These are phyloP conservation scores for Coemansia erecta DNA, from an alignment of 192 early-diverging fungal genomes.

Conservation along the genomic window DNA sequence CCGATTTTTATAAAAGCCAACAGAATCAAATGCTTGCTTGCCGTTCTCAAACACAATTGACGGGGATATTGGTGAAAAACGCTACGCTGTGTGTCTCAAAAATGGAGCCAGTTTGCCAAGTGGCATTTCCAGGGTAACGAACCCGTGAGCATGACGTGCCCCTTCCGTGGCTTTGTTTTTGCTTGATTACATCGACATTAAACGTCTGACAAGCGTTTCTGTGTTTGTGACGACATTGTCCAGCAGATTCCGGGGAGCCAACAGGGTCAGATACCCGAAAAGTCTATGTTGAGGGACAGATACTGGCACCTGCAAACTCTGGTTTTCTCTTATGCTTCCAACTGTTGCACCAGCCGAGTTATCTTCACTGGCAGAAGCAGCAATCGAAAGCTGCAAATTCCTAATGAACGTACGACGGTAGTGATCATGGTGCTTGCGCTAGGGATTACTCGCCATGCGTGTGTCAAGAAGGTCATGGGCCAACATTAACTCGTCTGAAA, in stretches of 20 bases:
- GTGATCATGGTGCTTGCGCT: slow-evolving; percentile 60
- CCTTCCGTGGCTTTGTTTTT: not conserved
- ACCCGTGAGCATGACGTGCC: slow-evolving; percentile 54
- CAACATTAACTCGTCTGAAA: slow-evolving; percentile 77
- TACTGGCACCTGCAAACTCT: slow-evolving; percentile 85
- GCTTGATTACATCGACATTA: slow-evolving; percentile 65
- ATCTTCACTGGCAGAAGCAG: slow-evolving; percentile 63
- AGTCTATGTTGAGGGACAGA: slow-evolving; percentile 64
- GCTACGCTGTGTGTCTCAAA: slow-evolving; percentile 72
- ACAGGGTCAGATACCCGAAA: slow-evolving; percentile 73
- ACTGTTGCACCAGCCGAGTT: slow-evolving; percentile 61
- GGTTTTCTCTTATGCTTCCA: slow-evolving; percentile 73
- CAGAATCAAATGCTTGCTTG: no score
- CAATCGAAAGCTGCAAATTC: slow-evolving; percentile 78
- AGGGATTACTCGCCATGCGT: slow-evolving; percentile 55
- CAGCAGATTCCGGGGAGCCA: slow-evolving; percentile 58
- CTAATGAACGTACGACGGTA: slow-evolving; percentile 79
- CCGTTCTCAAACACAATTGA: no score
- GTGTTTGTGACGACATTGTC: slow-evolving; percentile 54
- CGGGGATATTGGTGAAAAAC: no score
- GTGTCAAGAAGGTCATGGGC: slow-evolving; percentile 75
- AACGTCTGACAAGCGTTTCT: slow-evolving; percentile 53
- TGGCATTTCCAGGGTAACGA: slow-evolving; percentile 78
- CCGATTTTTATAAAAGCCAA: no score
- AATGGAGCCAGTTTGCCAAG: slow-evolving; percentile 77